Percentiles rank a stretch among this genome's conserved stretches.
These are phyloP conservation scores for Pythium oligandrum DNA, from an alignment of 352 stramenopile genomes.

Conservation along the genomic window DNA sequence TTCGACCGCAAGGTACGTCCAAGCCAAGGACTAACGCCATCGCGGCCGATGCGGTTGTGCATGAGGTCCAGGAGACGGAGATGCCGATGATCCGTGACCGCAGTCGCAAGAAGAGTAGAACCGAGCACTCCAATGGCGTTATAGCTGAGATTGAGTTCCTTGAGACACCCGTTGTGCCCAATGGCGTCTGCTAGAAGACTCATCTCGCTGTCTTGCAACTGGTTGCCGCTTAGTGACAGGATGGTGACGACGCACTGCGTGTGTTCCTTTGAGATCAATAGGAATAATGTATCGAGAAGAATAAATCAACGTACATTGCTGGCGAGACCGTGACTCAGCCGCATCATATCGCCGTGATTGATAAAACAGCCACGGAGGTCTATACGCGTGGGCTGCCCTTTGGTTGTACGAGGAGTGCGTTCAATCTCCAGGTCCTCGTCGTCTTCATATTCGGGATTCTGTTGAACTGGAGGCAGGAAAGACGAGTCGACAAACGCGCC, in stretches of 20 bases:
- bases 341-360: conserved; percentile 31
- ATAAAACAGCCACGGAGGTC: conserved; percentile 61
- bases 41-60: conserved; percentile 61
- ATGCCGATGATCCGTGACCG: conserved; percentile 31
- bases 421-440: no score
- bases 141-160: conserved; percentile 65
- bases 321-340: conserved; percentile 33
- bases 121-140: conserved; percentile 52
- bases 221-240: conserved; percentile 64
- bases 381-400: conserved; percentile 6
- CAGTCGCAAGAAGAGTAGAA: conserved; percentile 48
- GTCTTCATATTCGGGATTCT: no score
- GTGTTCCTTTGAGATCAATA: not conserved
- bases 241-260: conserved; percentile 48
- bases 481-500: no score
- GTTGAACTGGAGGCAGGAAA: no score
- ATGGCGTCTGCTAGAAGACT: conserved; percentile 45
- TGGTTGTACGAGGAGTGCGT: not conserved
- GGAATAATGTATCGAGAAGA: no score
- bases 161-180: conserved; percentile 42
- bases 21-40: conserved; percentile 59
- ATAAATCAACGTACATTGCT: conserved; percentile 39
- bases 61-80: conserved; percentile 51
- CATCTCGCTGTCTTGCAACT: conserved; percentile 48
- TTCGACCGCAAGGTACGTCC: conserved; percentile 53